Conservation (phyloP, 139 green algal genomes). For the Chlamydomonas schloesseri region DNA sequence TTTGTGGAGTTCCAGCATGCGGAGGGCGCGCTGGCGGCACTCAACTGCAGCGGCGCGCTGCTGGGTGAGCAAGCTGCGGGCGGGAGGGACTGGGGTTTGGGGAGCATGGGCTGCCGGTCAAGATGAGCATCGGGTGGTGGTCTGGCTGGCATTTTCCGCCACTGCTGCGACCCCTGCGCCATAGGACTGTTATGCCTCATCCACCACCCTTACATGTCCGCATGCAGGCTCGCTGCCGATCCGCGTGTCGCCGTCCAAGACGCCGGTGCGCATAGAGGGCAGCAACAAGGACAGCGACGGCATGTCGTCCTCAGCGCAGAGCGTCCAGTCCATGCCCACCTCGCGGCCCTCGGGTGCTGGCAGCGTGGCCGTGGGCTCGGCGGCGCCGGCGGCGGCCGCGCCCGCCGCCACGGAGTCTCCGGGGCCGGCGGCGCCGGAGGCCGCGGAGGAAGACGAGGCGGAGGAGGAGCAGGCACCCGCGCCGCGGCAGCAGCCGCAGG, state of each 20-base stretch:
- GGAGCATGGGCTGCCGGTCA: too few relatives aligned
- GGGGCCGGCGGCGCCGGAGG: neutral
- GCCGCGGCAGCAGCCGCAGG: neutral
- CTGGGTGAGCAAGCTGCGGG: conserved; percentile 64
- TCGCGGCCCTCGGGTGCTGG: neutral
- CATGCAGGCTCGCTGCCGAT: conserved; percentile 79
- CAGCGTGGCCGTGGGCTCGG: too few relatives aligned
- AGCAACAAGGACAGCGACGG: conserved; percentile 25
- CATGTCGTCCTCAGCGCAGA: conserved; percentile 8
- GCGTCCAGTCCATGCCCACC: conserved; percentile 8
- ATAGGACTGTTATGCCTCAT: too few relatives aligned
- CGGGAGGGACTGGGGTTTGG: too few relatives aligned
- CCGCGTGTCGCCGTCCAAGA: conserved; percentile 90
- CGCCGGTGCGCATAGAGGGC: conserved; percentile 76
- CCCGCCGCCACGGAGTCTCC: too few relatives aligned
- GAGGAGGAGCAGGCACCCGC: too few relatives aligned
- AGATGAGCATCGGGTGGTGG: too few relatives aligned
- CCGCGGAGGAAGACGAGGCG: neutral
- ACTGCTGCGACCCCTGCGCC: too few relatives aligned
- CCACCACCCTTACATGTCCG: too few relatives aligned
- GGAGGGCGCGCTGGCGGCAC: conserved; percentile 84
- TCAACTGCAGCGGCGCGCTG: conserved; percentile 93
- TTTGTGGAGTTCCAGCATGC: conserved; percentile 95
- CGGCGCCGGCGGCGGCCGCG: too few relatives aligned
- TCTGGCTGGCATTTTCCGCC: too few relatives aligned